A percentile compares a stretch with the other conserved stretches of the same genome.
Conservation (phyloP, 257 asterid species). For the Jasminum sambac region DNA sequence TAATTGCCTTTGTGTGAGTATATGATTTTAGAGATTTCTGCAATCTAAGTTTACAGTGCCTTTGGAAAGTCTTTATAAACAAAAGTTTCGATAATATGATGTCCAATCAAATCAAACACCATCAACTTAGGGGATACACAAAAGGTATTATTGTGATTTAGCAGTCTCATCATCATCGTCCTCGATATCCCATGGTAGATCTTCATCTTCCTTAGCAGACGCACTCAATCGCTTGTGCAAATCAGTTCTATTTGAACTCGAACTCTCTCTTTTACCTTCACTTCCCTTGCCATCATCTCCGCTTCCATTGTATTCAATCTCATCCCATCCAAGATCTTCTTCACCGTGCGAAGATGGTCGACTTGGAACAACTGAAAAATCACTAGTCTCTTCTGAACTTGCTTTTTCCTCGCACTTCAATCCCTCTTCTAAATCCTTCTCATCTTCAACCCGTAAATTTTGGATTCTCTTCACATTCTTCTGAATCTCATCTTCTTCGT, state of each 20-base stretch:
- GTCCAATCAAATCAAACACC: no score
- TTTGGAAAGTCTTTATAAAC: no score
- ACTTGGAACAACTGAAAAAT: conserved; percentile 71
- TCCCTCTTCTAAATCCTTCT: conserved; percentile 31
- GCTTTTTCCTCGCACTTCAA: conserved; percentile 45
- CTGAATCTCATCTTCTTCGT: conserved; percentile 30
- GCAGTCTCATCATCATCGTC: conserved; percentile 49
- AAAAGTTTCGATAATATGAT: no score
- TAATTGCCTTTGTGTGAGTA: conserved; percentile 22
- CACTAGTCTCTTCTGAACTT: conserved; percentile 72
- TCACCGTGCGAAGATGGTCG: conserved; percentile 57
- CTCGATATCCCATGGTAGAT: conserved; percentile 74
- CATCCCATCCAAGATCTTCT: conserved; percentile 87
- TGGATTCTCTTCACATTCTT: conserved; percentile 35
- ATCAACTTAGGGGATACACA: background rate
- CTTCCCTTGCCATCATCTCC: conserved; percentile 52
- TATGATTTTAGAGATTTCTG: conserved; percentile 11
- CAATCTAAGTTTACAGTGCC: background rate
- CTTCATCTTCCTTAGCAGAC: conserved; percentile 61
- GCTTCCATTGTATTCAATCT: conserved; percentile 74
- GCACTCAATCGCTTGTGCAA: conserved; percentile 44
- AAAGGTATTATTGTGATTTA: conserved; percentile 41
- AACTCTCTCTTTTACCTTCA: conserved; percentile 21
- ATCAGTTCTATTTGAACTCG: conserved; percentile 29
- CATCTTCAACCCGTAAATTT: conserved; percentile 27